A percentile compares a stretch with the other conserved stretches of the same genome.
These are phyloP conservation scores for Aspergillus piperis DNA, from an alignment of 2,329 filamentous ascomycete genomes.

Conservation along the genomic window DNA sequence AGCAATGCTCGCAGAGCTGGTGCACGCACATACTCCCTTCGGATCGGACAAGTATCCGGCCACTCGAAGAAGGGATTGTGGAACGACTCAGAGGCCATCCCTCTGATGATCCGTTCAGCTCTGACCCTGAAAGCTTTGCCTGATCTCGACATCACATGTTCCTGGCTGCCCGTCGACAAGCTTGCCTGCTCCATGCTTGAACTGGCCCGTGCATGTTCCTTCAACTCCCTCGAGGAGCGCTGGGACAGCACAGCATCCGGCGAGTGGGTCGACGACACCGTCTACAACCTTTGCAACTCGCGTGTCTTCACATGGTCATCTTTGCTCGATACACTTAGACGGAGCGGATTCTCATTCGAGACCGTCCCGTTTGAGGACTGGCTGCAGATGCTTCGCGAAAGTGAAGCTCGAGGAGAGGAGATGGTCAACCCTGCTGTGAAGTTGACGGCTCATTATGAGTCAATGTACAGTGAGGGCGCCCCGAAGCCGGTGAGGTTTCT, in stretches of 20 bases:
- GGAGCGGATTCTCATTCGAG: constrained; percentile 38
- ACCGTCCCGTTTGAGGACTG: constrained; percentile 37
- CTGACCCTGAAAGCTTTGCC: constrained; percentile 31
- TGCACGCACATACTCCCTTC: constrained; percentile 32
- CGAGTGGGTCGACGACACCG: constrained; percentile 21
- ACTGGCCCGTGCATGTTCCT: constrained; percentile 22
- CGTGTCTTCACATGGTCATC: constrained; percentile 37
- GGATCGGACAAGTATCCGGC: constrained; percentile 39
- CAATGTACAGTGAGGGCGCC: constrained; percentile 23
- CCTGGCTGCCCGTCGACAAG: constrained; percentile 37
- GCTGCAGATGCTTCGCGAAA: constrained; percentile 34
- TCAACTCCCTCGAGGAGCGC: not conserved
- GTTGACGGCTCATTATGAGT: constrained; percentile 32
- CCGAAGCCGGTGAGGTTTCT: constrained; percentile 21
- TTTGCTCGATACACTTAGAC: constrained; percentile 32
- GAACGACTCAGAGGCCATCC: constrained; percentile 38
- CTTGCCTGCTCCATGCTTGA: constrained; percentile 31
- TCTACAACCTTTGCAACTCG: constrained; percentile 37
- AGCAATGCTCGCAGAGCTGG: constrained; percentile 28
- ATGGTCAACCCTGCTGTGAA: constrained; percentile 36
- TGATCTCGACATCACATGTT: constrained; percentile 26
- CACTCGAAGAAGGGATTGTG: constrained; percentile 36
- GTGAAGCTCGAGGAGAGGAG: constrained; percentile 31
- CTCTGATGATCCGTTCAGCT: constrained; percentile 36
- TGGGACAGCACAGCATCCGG: not conserved